Percentiles rank a stretch among this genome's conserved stretches.
These are phyloP conservation scores for Phaeoacremonium minimum DNA, from an alignment of 2,329 filamentous ascomycete species.

Conservation along the genomic window DNA sequence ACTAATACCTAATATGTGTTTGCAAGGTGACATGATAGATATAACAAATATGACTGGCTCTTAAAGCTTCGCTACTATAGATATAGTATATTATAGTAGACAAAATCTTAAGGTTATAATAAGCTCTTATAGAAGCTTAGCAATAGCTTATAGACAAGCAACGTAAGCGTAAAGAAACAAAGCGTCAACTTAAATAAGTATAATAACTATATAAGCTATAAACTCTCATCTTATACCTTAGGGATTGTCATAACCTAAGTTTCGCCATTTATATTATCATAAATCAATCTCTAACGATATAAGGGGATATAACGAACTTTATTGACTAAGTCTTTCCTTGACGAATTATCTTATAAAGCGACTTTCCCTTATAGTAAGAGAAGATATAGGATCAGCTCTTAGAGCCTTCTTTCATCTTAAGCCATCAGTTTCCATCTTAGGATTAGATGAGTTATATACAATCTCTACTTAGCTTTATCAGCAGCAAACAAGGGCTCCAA, in stretches of 20 bases:
- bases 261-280: slow-evolving; percentile 24
- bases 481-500: slow-evolving; percentile 26
- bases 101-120: too few relatives aligned
- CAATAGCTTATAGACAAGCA: too few relatives aligned
- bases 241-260: slow-evolving; percentile 24
- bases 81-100: too few relatives aligned
- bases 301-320: slow-evolving; percentile 26
- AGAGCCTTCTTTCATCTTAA: too few relatives aligned
- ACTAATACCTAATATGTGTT: too few relatives aligned
- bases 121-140: too few relatives aligned
- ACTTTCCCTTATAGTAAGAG: slow-evolving; percentile 24
- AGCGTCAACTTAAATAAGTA: too few relatives aligned
- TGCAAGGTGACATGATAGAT: too few relatives aligned
- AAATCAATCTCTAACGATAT: slow-evolving; percentile 22
- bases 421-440: slow-evolving; percentile 21
- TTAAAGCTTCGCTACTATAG: too few relatives aligned
- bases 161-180: slow-evolving; percentile 17
- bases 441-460: slow-evolving; percentile 27
- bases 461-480: slow-evolving; percentile 23
- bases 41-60: too few relatives aligned
- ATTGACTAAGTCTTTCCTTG: slow-evolving; percentile 24
- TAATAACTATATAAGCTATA: slow-evolving; percentile 13
- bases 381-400: too few relatives aligned
- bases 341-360: slow-evolving; percentile 28
- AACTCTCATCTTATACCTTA: slow-evolving; percentile 22